phyloP scores from a whole-genome alignment of 2,329 filamentous ascomycete genomes.

The Sclerotinia glacialis region DNA sequence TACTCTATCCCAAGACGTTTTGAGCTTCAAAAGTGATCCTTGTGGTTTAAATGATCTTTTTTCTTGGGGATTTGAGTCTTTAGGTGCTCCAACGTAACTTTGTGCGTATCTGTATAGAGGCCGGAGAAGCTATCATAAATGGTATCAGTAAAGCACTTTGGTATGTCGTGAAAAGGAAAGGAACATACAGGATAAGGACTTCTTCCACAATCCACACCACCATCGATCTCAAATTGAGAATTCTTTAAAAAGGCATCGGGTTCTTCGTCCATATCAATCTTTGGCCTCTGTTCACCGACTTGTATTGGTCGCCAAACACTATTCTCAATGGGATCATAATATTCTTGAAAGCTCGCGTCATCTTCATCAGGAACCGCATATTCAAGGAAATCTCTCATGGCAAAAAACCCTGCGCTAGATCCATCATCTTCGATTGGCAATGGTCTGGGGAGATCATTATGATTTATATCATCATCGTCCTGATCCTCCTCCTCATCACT shows the following conservation, averaged over 20 bases:
- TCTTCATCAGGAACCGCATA: constrained; percentile 23
- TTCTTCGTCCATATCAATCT: constrained; percentile 30
- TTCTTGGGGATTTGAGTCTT: neutral
- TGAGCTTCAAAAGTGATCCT: constrained; percentile 7
- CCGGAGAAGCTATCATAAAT: constrained; percentile 23
- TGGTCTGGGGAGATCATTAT: neutral
- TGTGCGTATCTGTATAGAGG: constrained; percentile 27
- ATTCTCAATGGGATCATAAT: constrained; percentile 30
- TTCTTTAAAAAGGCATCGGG: constrained; percentile 21
- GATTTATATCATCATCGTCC: neutral
- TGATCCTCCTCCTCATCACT: neutral
- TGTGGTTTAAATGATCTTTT: neutral
- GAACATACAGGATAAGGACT: constrained; percentile 34
- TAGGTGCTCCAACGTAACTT: neutral
- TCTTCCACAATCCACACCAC: constrained; percentile 36
- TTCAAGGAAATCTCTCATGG: constrained; percentile 28
- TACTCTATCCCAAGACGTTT: constrained; percentile 36
- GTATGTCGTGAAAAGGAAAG: neutral
- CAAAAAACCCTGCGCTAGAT: constrained; percentile 28
- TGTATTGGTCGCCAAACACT: constrained; percentile 35
- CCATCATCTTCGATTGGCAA: constrained; percentile 21
- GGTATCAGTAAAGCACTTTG: neutral
- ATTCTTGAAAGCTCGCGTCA: constrained; percentile 1
- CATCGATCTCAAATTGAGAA: constrained; percentile 29
- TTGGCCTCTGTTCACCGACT: constrained; percentile 29